Base-by-base conservation (phyloP, 352 stramenopile genomes). In the Phytophthora pluvialis region DNA sequence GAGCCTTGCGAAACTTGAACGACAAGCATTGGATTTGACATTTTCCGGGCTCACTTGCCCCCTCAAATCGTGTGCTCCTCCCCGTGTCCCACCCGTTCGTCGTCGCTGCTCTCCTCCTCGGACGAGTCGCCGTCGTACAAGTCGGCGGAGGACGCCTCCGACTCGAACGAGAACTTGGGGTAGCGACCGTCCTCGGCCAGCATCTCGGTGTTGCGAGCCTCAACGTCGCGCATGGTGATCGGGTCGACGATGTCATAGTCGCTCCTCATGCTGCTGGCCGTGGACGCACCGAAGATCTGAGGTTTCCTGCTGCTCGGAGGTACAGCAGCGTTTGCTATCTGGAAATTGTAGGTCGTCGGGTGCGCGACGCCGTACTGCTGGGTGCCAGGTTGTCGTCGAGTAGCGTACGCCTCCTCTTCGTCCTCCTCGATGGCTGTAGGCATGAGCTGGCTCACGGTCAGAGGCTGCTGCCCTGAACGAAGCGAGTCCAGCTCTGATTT, bases 171-270 rank as follows among this genome's bases (percentile, higher is more conserved):
- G 52, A 91, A 85, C 59, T 88, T 75, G 8, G 67, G 71, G 50
- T 90, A 93, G 26, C 73, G 81, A 43, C 70, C 67, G 42, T 87
- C 81, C 7, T 75, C 60, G 10, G 88, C 80, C 13, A 91, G 35
- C 65, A 80, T 78, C 72, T 93, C 84, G 5, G 82, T 93, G 63
- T 83, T 85, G 45, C 84, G 80, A n/a, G 70, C 69, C 39, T 90
- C 81, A 26, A 72, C 77, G 6, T 86, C 80, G 3, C 50, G 71
- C 51, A 93, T 75, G 38, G 74, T 84, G 25, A 70, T 72, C 1
- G 80, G 79, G 56, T 86, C 80, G 0, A 93, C 82, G 31, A 93
- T 93, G 46, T 93, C 84, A 46, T 86, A 93, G 60, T 93, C 81
- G 55, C 88, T 83, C 4, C 59, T 50, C 54, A 69, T 82, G 59